Evolutionary conservation across 169 alveolate genomes (phyloP), one percentile per base, ranked within the genome.

Genomic region (Cryptosporidium parvum): DNA sequence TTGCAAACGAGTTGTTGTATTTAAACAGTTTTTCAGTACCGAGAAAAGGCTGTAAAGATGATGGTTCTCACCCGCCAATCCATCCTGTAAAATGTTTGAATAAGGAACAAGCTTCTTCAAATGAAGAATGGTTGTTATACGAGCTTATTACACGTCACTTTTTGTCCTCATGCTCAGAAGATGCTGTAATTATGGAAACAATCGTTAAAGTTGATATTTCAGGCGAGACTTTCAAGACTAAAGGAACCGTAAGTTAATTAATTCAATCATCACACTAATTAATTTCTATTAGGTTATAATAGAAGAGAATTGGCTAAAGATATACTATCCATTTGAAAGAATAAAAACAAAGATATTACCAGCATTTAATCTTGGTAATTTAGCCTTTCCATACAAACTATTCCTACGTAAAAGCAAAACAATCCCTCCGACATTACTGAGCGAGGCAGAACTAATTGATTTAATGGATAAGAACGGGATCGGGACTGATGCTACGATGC

Each of bases 401-500:
- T 56, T 91, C 39, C 69, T 97, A 84, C 84, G 87, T 58, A 93
- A 93, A 84, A 96, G 97, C 0, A 85, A 86, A 48, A 98, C 99
- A 14, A 59, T 85, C 31, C 98, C 99, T 12, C 99, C 99, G 0
- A 91, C 95, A 12, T 95, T 95, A 44, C 92, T 98, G 51, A 94
- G 98, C 33, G 99, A 98, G 92, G 93, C 98, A 29, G 99, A 97
- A 85, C 94, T 98, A 35, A 97, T 98, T 45, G 96, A 96, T 53
- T 86, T 94, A 69, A 98, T 98, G 99, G 98, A 97, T 91, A 96
- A 94, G 93, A 95, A 98, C 91, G 99, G 99, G 14, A 97, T 98
- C 58, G 99, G 99, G 10, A 98, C 99, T 3, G 99, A 98, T 92
- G 99, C 99, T 10, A 98, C 99, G 4, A 98, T 98, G 96, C 99